phyloP scores from a whole-genome alignment of 352 stramenopile species.

The Phytophthora boehmeriae region DNA sequence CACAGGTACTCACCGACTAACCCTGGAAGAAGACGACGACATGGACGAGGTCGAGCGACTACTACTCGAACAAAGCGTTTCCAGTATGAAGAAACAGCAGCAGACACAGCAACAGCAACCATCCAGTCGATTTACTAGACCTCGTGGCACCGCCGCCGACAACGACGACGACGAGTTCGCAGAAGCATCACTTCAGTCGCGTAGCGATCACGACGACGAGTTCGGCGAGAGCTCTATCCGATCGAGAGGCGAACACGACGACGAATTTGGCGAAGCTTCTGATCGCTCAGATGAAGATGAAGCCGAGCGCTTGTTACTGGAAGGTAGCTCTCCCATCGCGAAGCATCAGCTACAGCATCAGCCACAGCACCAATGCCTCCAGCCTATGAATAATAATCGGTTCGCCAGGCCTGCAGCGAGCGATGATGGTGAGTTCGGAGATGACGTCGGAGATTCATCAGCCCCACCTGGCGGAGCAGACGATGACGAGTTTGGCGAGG shows the following conservation, averaged over 20 bases:
- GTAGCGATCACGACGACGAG: constrained; percentile 1
- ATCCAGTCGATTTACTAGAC: background rate
- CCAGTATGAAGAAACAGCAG: background rate
- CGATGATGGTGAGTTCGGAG: constrained; percentile 21
- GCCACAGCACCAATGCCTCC: too few relatives aligned
- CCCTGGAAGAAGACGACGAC: constrained; percentile 3
- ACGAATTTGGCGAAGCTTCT: background rate
- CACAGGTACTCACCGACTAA: constrained; percentile 7
- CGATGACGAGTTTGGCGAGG: constrained; percentile 15
- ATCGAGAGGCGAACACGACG: background rate
- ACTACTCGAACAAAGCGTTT: too few relatives aligned
- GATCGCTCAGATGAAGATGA: background rate
- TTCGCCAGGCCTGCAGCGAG: background rate
- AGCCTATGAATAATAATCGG: background rate
- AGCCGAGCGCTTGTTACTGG: constrained; percentile 13
- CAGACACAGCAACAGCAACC: constrained; percentile 2
- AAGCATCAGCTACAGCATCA: constrained; percentile 1
- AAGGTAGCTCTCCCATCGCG: constrained; percentile 17
- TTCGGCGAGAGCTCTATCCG: constrained; percentile 4
- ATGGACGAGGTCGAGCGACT: too few relatives aligned
- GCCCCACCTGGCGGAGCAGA: constrained; percentile 6
- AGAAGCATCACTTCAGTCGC: constrained; percentile 1
- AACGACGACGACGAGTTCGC: constrained; percentile 5
- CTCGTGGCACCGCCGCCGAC: background rate
- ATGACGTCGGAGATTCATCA: constrained; percentile 6